Conservation (phyloP, 345 rosid species). For the Acer saccharum region DNA sequence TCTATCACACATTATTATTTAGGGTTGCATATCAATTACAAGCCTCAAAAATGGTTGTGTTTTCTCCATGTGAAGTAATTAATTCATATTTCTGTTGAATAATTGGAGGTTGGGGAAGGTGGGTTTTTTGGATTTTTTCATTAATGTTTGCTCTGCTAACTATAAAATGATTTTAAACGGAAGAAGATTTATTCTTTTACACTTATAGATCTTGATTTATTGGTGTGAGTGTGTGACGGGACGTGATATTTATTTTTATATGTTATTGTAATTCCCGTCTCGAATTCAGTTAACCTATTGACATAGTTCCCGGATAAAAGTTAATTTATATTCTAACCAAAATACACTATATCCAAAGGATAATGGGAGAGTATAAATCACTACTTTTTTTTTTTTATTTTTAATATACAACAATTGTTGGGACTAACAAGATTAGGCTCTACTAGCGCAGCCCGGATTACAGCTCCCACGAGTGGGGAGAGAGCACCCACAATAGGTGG, state of each 20-base stretch:
- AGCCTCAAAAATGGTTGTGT: conserved; percentile 10
- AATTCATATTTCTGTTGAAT: background rate
- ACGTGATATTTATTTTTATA: background rate
- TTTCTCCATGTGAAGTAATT: background rate
- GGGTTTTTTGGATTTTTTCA: background rate
- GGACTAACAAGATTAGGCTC: no score
- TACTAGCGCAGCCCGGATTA: no score
- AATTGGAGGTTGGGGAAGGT: background rate
- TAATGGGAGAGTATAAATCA: background rate
- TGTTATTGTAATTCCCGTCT: no score
- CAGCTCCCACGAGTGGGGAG: no score
- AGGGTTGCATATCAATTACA: background rate
- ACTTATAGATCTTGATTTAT: background rate
- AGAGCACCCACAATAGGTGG: no score
- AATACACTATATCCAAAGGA: background rate
- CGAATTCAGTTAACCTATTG: no score
- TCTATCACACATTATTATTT: background rate
- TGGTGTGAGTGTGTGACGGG: no score
- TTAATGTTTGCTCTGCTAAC: background rate
- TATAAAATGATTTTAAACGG: background rate
- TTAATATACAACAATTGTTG: no score
- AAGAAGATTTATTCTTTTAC: background rate
- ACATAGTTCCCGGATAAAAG: background rate
- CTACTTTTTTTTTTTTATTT: no score
- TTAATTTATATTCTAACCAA: no score